A percentile compares a stretch with the other conserved stretches of the same genome.
Evolutionary conservation across 2,329 filamentous ascomycete species (phyloP).

Genomic region (Lizonia empirigonia): DNA sequence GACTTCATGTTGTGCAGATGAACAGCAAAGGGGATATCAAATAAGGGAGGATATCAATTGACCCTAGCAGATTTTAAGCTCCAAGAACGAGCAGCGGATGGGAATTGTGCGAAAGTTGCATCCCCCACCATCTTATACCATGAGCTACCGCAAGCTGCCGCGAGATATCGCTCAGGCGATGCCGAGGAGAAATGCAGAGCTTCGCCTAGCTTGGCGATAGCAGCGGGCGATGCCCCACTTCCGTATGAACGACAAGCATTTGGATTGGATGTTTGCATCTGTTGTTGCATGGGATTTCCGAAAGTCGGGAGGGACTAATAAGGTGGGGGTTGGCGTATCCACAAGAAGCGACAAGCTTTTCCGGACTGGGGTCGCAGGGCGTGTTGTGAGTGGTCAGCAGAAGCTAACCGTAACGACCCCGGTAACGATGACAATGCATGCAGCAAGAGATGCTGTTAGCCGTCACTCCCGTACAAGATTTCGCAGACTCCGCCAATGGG

Average conservation of each 20-base stretch:
- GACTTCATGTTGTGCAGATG: constrained; percentile 36
- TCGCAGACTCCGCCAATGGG: constrained; percentile 94
- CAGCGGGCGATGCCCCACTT: constrained; percentile 2
- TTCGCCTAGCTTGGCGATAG: constrained; percentile 21
- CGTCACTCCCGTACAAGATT: constrained; percentile 76
- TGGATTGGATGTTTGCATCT: constrained; percentile 12
- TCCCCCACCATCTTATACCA: constrained; percentile 25
- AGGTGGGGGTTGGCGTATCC: constrained; percentile 29
- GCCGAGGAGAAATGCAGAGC: constrained; percentile 24
- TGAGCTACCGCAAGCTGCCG: constrained; percentile 1
- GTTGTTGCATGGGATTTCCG: constrained; percentile 24
- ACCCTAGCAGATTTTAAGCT: constrained; percentile 10
- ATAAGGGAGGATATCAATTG: constrained; percentile 11
- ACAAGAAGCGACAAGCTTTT: constrained; percentile 24
- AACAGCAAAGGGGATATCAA: constrained; percentile 3
- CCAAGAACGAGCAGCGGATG: constrained; percentile 7
- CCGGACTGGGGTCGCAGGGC: constrained; percentile 8
- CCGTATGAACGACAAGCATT: background rate
- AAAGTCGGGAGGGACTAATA: constrained; percentile 23
- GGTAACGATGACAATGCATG: constrained; percentile 26
- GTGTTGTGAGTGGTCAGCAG: constrained; percentile 4
- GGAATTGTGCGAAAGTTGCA: background rate
- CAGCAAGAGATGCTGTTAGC: background rate
- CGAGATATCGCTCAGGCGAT: constrained; percentile 6
- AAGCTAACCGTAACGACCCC: constrained; percentile 9